Evolutionary conservation across 1,284 basidiomycete species (phyloP).

Genomic region (Boletus smithii): DNA sequence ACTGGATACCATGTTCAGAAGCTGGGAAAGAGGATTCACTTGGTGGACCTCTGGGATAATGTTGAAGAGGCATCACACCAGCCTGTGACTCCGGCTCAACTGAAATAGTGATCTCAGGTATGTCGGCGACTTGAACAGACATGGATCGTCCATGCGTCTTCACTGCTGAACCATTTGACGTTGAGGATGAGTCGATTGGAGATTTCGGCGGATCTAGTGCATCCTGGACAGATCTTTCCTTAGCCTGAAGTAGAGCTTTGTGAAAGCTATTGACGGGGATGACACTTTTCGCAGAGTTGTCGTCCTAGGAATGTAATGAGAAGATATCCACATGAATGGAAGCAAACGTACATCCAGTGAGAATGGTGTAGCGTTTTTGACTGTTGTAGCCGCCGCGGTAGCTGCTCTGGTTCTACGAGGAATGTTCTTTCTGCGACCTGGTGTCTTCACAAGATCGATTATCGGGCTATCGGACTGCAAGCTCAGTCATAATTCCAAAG

Average conservation of each 20-base stretch:
- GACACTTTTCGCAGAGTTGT: slow-evolving; percentile 39
- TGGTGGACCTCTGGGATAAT: neutral
- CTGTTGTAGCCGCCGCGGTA: slow-evolving; percentile 43
- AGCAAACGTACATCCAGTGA: slow-evolving; percentile 45
- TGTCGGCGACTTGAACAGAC: slow-evolving; percentile 5
- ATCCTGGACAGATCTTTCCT: slow-evolving; percentile 24
- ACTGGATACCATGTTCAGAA: slow-evolving; percentile 33
- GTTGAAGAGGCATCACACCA: slow-evolving; percentile 1
- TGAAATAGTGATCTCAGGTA: slow-evolving; percentile 8
- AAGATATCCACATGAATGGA: neutral
- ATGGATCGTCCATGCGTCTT: neutral
- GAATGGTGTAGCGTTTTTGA: slow-evolving; percentile 39
- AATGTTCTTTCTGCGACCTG: slow-evolving; percentile 61
- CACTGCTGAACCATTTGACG: neutral
- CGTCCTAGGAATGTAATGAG: slow-evolving; percentile 30
- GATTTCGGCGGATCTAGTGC: neutral
- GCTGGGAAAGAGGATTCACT: slow-evolving; percentile 11
- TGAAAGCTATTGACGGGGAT: slow-evolving; percentile 49
- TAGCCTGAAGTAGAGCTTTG: slow-evolving; percentile 44
- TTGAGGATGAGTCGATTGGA: neutral
- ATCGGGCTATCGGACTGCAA: slow-evolving; percentile 47
- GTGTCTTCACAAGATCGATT: slow-evolving; percentile 80
- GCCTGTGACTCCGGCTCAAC: slow-evolving; percentile 7
- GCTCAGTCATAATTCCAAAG: neutral
- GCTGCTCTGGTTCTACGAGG: slow-evolving; percentile 48